phyloP scores from a whole-genome alignment of 257 asterid species.

The Solanum chiquidenum region DNA sequence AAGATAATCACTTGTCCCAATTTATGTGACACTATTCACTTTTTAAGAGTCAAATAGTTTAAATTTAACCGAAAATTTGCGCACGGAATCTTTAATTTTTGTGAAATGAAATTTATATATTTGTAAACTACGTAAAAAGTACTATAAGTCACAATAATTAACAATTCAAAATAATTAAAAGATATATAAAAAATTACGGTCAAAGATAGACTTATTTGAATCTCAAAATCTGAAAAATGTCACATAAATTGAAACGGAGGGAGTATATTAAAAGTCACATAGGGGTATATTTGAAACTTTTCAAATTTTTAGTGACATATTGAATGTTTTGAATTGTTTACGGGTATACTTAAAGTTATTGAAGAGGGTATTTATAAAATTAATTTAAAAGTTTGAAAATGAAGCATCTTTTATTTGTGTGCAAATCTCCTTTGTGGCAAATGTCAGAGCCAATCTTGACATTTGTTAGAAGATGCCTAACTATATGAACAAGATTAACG shows the following conservation, averaged over 20 bases:
- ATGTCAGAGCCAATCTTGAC: background rate
- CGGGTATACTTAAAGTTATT: background rate
- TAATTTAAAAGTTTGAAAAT: background rate
- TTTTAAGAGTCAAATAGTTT: no score
- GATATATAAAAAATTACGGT: no score
- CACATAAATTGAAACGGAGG: no score
- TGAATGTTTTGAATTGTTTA: no score
- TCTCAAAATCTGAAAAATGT: no score
- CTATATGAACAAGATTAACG: background rate
- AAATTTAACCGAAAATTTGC: no score
- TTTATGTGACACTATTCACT: no score
- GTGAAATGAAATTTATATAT: no score
- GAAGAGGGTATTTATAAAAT: background rate
- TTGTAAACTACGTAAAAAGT: no score
- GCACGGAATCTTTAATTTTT: background rate
- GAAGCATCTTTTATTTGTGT: background rate
- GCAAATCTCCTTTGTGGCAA: background rate
- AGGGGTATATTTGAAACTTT: background rate
- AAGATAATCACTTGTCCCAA: background rate
- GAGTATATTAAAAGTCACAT: background rate
- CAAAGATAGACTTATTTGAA: no score
- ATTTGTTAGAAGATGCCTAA: background rate
- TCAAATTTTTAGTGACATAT: background rate
- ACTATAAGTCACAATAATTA: no score
- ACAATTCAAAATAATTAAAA: no score